phyloP scores from a whole-genome alignment of 2,329 filamentous ascomycete species.

The Neofusicoccum umdonicola region DNA sequence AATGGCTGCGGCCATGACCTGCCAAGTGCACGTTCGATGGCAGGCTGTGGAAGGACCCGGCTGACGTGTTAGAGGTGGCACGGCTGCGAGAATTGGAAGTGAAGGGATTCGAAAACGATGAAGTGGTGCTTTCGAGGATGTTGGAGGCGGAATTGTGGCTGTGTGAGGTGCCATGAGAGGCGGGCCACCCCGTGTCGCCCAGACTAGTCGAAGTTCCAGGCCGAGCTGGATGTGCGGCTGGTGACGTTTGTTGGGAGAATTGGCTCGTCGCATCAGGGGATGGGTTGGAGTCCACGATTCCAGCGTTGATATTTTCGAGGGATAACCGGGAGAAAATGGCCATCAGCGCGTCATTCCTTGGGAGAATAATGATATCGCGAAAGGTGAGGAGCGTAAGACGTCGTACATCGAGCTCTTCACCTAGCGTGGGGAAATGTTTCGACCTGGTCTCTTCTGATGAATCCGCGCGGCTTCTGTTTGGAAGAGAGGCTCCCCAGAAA shows the following conservation, averaged over 20 bases:
- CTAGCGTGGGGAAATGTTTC: slow-evolving; percentile 44
- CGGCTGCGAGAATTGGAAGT: slow-evolving; percentile 17
- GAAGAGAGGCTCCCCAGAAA: slow-evolving; percentile 76
- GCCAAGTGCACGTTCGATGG: slow-evolving; percentile 31
- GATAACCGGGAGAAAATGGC: slow-evolving; percentile 85
- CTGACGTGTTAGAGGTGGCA: slow-evolving; percentile 71
- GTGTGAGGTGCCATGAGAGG: slow-evolving; percentile 63
- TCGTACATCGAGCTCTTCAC: slow-evolving; percentile 76
- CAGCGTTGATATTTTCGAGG: slow-evolving; percentile 66
- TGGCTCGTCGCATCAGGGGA: slow-evolving; percentile 6
- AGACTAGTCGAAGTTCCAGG: slow-evolving; percentile 19
- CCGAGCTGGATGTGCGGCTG: slow-evolving; percentile 28
- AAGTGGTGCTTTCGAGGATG: slow-evolving; percentile 64
- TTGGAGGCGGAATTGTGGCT: slow-evolving; percentile 72
- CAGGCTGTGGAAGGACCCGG: slow-evolving; percentile 45
- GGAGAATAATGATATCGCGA: slow-evolving; percentile 83
- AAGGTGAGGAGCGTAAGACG: slow-evolving; percentile 84
- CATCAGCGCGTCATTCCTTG: slow-evolving; percentile 84
- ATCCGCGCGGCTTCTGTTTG: slow-evolving; percentile 18
- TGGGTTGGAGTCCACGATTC: slow-evolving; percentile 33
- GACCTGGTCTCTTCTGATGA: slow-evolving; percentile 38
- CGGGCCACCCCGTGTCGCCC: slow-evolving; percentile 29
- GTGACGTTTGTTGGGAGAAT: slow-evolving; percentile 21
- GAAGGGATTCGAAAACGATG: slow-evolving; percentile 39
- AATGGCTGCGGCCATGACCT: slow-evolving; percentile 20